phyloP scores from a whole-genome alignment of 108 stramenopile species.

The Cyclotella choctawhatcheeana region DNA sequence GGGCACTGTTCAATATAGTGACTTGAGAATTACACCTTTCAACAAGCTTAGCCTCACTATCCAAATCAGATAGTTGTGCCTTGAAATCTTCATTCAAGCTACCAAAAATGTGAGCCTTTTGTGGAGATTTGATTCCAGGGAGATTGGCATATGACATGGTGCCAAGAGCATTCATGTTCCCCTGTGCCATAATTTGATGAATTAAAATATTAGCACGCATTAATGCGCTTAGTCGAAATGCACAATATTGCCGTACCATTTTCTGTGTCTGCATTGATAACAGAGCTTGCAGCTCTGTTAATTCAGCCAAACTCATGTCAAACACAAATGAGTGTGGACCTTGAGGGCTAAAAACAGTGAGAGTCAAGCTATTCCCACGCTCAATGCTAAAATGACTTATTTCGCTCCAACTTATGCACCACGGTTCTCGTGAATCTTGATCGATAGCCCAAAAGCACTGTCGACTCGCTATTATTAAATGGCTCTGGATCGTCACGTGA shows the following conservation, averaged over 20 bases:
- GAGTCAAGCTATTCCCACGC: conserved; percentile 49
- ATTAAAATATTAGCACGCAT: neutral
- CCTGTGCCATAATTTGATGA: conserved; percentile 9
- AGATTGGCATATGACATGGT: conserved; percentile 55
- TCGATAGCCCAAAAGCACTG: conserved; percentile 76
- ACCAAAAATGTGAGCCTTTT: conserved; percentile 72
- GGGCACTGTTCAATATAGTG: conserved; percentile 59
- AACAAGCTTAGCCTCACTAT: conserved; percentile 73
- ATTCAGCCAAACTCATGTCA: conserved; percentile 50
- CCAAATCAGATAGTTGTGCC: conserved; percentile 35
- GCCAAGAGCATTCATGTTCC: conserved; percentile 52
- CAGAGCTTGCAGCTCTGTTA: conserved; percentile 50
- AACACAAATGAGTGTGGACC: conserved; percentile 69
- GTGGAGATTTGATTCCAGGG: conserved; percentile 67
- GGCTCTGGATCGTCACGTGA: conserved; percentile 69
- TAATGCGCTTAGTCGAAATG: neutral
- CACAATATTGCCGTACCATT: conserved; percentile 42
- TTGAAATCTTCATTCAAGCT: conserved; percentile 59
- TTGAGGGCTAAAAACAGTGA: conserved; percentile 67
- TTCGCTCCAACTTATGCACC: conserved; percentile 78
- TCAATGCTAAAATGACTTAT: conserved; percentile 68
- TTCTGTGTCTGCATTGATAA: conserved; percentile 65
- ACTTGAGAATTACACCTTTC: conserved; percentile 72
- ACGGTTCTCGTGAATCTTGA: conserved; percentile 60
- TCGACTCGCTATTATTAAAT: conserved; percentile 77